Percentiles rank a stretch among this genome's conserved stretches.
phyloP scores from a whole-genome alignment of 768 basidiomycete species.

The Lentinula lateritia region DNA sequence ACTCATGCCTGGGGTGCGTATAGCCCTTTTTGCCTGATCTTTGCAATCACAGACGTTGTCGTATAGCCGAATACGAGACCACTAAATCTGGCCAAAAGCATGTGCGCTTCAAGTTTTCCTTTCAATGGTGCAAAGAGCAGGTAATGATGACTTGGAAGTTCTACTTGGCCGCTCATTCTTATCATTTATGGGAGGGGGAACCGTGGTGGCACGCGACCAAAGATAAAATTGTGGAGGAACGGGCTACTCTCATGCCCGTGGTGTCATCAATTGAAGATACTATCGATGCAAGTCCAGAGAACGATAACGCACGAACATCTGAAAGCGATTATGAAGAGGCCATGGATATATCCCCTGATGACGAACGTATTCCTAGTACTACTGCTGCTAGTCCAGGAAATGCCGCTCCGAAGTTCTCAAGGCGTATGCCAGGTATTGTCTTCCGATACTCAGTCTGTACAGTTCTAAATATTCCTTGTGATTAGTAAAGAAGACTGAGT shows the following conservation, averaged over 20 bases:
- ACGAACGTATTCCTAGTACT: not conserved
- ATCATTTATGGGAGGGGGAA: constrained; percentile 24
- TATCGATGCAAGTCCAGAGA: not conserved
- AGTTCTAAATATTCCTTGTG: not conserved
- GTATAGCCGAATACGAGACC: constrained; percentile 58
- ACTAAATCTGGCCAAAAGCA: not conserved
- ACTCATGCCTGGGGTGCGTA: constrained; percentile 63
- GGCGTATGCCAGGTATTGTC: not conserved
- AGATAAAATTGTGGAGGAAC: not conserved
- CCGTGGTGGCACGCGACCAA: constrained; percentile 38
- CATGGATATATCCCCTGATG: not conserved
- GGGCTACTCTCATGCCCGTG: not conserved
- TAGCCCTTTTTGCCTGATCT: constrained; percentile 3
- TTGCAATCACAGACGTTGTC: not conserved
- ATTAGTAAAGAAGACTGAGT: not conserved
- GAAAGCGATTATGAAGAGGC: not conserved
- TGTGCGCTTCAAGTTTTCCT: constrained; percentile 76
- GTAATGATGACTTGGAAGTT: constrained; percentile 18
- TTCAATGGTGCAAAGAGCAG: constrained; percentile 79
- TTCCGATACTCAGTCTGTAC: not conserved
- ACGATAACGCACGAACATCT: not conserved
- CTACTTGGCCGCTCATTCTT: not conserved
- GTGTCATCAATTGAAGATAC: not conserved
- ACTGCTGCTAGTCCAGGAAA: not conserved
- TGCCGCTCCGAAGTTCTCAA: not conserved